A percentile compares a stretch with the other conserved stretches of the same genome.
These are phyloP conservation scores for Apocynum venetum DNA, from an alignment of 257 asterid species.

Conservation along the genomic window DNA sequence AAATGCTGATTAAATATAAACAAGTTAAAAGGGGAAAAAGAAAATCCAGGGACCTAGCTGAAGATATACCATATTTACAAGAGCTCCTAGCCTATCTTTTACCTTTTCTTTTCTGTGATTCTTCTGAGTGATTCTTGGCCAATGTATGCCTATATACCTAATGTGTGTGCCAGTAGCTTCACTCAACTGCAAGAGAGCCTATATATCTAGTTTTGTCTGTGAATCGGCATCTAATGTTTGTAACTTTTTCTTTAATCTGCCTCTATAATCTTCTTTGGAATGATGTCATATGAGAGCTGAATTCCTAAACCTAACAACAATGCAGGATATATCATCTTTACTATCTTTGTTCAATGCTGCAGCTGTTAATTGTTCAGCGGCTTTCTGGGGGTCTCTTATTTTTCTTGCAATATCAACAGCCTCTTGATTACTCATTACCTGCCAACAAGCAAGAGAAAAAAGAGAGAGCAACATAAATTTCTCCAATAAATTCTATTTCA, in stretches of 20 bases:
- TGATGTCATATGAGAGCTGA: slow-evolving; percentile 7
- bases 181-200: slow-evolving; percentile 2
- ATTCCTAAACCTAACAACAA: slow-evolving; percentile 30
- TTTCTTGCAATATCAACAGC: slow-evolving; percentile 35
- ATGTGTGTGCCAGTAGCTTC: neutral
- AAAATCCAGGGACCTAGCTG: neutral
- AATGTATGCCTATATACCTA: slow-evolving; percentile 1
- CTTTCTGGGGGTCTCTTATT: slow-evolving; percentile 31
- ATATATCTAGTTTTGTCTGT: slow-evolving; percentile 6
- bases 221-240: slow-evolving; percentile 13
- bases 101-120: neutral
- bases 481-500: neutral
- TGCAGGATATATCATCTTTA: slow-evolving; percentile 44
- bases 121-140: neutral
- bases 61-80: slow-evolving; percentile 1
- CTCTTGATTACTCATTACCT: slow-evolving; percentile 44
- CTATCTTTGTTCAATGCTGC: slow-evolving; percentile 41
- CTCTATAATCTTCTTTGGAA: slow-evolving; percentile 4
- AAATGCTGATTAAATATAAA: neutral
- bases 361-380: slow-evolving; percentile 29
- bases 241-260: neutral
- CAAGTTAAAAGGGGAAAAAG: neutral
- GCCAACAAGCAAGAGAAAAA: slow-evolving; percentile 1
- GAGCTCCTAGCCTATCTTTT: neutral
- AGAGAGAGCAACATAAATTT: neutral